These are phyloP conservation scores for Pharus latifolius DNA, from an alignment of 176 grass and related monocot genomes.

Conservation along the genomic window DNA sequence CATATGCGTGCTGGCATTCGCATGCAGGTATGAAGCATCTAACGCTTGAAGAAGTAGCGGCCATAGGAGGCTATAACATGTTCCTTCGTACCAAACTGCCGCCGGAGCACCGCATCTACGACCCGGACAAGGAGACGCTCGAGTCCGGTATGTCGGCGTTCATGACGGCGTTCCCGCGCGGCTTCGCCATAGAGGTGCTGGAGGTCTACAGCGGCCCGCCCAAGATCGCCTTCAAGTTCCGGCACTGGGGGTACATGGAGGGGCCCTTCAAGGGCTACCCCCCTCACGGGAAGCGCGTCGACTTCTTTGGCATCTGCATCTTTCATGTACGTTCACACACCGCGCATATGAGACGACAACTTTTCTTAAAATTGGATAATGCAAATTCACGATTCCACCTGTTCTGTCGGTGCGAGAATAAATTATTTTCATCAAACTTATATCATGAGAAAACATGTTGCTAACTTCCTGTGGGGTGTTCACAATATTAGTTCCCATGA, in stretches of 20 bases:
- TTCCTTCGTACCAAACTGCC: conserved; percentile 52
- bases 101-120: conserved; percentile 45
- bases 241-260: conserved; percentile 80
- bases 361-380: too few relatives aligned
- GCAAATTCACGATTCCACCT: too few relatives aligned
- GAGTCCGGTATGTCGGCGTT: conserved; percentile 41
- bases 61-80: conserved; percentile 58
- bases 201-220: conserved; percentile 56
- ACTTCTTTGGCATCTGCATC: conserved; percentile 49
- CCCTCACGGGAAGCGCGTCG: conserved; percentile 27
- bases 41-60: conserved; percentile 10
- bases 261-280: conserved; percentile 59
- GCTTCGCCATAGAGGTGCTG: conserved; percentile 65
- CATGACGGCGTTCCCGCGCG: conserved; percentile 36
- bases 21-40: conserved; percentile 6
- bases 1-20: too few relatives aligned
- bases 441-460: too few relatives aligned
- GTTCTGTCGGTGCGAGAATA: too few relatives aligned
- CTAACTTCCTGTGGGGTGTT: too few relatives aligned
- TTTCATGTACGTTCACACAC: conserved; percentile 46
- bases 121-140: conserved; percentile 36
- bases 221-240: conserved; percentile 52
- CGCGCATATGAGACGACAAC: too few relatives aligned
- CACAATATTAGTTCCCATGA: too few relatives aligned
- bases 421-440: too few relatives aligned